A percentile compares a stretch with the other conserved stretches of the same genome.
Evolutionary conservation across 1,284 basidiomycete species (phyloP).

Genomic region (Moesziomyces aphidis): DNA sequence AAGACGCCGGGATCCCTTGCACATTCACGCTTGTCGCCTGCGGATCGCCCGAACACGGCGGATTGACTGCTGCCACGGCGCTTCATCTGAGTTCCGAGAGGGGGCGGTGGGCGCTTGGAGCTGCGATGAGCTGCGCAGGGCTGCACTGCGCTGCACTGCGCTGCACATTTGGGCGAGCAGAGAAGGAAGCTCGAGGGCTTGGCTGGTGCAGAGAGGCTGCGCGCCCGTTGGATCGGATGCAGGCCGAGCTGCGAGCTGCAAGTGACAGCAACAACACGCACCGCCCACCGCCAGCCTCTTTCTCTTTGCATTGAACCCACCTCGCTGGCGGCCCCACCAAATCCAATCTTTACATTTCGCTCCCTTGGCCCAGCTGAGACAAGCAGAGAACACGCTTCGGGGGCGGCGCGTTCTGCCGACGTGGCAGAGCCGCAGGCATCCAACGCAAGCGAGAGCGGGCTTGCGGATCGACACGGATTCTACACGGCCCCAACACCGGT

Average conservation of each 20-base stretch:
- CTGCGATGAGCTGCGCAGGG: too few relatives aligned
- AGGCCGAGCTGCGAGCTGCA: conserved; percentile 20
- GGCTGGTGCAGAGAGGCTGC: background rate
- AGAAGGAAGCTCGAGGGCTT: background rate
- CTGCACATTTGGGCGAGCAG: background rate
- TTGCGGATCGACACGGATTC: too few relatives aligned
- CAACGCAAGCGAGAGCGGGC: too few relatives aligned
- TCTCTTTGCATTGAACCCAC: background rate
- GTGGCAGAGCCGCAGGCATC: too few relatives aligned
- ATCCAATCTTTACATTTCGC: background rate
- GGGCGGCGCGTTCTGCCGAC: background rate
- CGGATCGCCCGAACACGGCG: background rate
- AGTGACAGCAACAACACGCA: conserved; percentile 7
- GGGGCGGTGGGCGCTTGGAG: background rate
- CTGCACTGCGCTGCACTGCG: background rate
- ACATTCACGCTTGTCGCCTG: conserved; percentile 6
- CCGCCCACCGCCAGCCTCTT: background rate
- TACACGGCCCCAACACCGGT: too few relatives aligned
- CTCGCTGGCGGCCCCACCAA: background rate
- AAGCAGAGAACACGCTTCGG: background rate
- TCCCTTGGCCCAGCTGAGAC: background rate
- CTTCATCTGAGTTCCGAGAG: background rate
- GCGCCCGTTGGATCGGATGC: conserved; percentile 15
- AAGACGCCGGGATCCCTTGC: conserved; percentile 39
- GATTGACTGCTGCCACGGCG: background rate